phyloP scores from a whole-genome alignment of 2,329 filamentous ascomycete genomes.

The Calonectria crousiana region DNA sequence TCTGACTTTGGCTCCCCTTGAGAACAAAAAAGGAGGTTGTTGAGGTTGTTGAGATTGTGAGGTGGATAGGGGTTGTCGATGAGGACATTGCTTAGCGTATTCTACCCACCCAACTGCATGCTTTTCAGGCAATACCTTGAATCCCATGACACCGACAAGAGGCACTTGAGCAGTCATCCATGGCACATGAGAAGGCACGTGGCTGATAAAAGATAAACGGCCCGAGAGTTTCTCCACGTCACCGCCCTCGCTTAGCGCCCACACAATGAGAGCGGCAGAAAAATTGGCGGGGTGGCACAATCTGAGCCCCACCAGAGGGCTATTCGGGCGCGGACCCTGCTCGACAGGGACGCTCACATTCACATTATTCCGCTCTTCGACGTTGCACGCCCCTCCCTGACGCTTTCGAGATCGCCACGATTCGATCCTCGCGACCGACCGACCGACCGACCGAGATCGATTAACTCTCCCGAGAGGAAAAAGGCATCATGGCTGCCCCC shows the following conservation, averaged over 20 bases:
- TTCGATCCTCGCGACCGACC: constrained; percentile 36
- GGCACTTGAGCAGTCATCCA: not conserved
- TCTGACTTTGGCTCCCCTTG: not conserved
- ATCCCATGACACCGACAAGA: not conserved
- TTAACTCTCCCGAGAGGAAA: constrained; percentile 35
- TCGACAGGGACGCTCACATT: constrained; percentile 43
- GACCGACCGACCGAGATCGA: constrained; percentile 33
- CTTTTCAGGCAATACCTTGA: not conserved
- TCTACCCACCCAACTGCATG: not conserved
- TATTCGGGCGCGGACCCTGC: constrained; percentile 51
- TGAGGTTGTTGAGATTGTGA: constrained; percentile 11
- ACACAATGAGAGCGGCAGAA: constrained; percentile 53
- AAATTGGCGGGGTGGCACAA: constrained; percentile 53
- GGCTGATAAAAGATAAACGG: constrained; percentile 14
- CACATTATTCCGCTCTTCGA: constrained; percentile 46
- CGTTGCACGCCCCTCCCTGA: constrained; percentile 39
- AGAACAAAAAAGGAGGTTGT: constrained; percentile 15
- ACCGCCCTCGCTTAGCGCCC: constrained; percentile 58
- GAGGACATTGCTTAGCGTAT: not conserved
- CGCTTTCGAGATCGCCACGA: constrained; percentile 34
- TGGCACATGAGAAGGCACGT: constrained; percentile 4
- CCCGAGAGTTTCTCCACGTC: constrained; percentile 39
- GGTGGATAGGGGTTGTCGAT: not conserved
- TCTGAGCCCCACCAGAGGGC: constrained; percentile 54
- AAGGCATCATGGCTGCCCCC: constrained; percentile 44